Evolutionary conservation across 2,329 filamentous ascomycete genomes (phyloP).

Genomic region (Lachnellula subtilissima): DNA sequence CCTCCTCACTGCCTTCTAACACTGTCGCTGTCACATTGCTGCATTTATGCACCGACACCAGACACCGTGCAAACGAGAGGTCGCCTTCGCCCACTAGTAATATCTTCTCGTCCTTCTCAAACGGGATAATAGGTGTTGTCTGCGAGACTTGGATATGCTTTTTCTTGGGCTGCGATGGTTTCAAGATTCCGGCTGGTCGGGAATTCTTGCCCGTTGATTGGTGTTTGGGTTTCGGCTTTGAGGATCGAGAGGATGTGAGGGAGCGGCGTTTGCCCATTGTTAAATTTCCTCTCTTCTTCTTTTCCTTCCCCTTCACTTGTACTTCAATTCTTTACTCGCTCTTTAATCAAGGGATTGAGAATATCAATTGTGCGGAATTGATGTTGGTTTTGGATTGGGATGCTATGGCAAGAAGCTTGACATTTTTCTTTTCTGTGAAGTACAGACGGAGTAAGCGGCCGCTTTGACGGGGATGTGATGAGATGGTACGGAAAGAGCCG

Average conservation of each 20-base stretch:
- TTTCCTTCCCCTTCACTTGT: not conserved
- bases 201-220: constrained; percentile 9
- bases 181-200: constrained; percentile 14
- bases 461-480: not conserved
- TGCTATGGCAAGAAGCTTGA: not conserved
- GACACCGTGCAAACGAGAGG: constrained; percentile 68
- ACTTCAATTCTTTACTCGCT: not conserved
- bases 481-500: not conserved
- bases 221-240: constrained; percentile 7
- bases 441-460: not conserved
- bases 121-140: constrained; percentile 57
- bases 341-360: not conserved
- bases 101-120: constrained; percentile 60
- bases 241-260: constrained; percentile 7
- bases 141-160: constrained; percentile 24
- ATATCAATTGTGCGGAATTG: not conserved
- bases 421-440: not conserved
- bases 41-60: constrained; percentile 63
- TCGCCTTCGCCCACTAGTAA: constrained; percentile 77
- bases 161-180: constrained; percentile 7
- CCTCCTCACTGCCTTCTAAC: constrained; percentile 51
- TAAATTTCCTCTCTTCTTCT: no score
- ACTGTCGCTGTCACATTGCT: constrained; percentile 65
- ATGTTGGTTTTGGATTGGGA: not conserved
- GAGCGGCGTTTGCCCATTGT: constrained; percentile 23